Evolutionary conservation across 2,329 filamentous ascomycete genomes (phyloP).

Genomic region (Diaporthe velutina): DNA sequence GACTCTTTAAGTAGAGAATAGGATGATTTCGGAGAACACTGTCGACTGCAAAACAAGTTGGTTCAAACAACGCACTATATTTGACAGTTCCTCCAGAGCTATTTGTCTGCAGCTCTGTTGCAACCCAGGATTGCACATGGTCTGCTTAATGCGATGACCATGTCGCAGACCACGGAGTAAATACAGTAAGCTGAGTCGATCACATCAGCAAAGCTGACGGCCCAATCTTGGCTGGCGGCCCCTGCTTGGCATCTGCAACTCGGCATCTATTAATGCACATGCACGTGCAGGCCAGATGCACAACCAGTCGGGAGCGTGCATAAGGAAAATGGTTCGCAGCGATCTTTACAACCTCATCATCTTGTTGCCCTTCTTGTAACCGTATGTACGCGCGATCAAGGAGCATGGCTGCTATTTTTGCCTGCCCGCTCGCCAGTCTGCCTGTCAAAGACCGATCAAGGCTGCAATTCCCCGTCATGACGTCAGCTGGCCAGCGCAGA

Average conservation of each 20-base stretch:
- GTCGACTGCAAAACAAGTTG: background rate
- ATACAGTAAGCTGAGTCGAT: slow-evolving; percentile 15
- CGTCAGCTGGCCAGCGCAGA: slow-evolving; percentile 25
- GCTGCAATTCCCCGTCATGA: slow-evolving; percentile 27
- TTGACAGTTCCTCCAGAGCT: background rate
- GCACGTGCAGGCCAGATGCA: background rate
- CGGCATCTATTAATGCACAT: slow-evolving; percentile 26
- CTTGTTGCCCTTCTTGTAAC: too few species aligned
- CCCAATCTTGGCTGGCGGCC: background rate
- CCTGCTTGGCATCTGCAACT: slow-evolving; percentile 28
- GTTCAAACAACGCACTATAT: too few species aligned
- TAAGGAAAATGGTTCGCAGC: slow-evolving; percentile 7
- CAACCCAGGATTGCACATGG: background rate
- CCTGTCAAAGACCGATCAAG: background rate
- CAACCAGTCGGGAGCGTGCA: slow-evolving; percentile 24
- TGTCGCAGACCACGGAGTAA: background rate
- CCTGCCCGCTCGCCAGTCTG: background rate
- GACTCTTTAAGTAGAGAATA: background rate
- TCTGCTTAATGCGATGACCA: background rate
- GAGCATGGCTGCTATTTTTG: slow-evolving; percentile 1
- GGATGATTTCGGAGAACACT: background rate
- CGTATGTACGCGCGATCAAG: background rate
- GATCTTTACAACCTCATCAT: slow-evolving; percentile 12
- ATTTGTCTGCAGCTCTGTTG: too few species aligned
- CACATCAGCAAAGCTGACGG: slow-evolving; percentile 6